A percentile compares a stretch with the other conserved stretches of the same genome.
Conservation (phyloP, 2,329 filamentous ascomycete genomes). For the Endoconidiophora laricicola region DNA sequence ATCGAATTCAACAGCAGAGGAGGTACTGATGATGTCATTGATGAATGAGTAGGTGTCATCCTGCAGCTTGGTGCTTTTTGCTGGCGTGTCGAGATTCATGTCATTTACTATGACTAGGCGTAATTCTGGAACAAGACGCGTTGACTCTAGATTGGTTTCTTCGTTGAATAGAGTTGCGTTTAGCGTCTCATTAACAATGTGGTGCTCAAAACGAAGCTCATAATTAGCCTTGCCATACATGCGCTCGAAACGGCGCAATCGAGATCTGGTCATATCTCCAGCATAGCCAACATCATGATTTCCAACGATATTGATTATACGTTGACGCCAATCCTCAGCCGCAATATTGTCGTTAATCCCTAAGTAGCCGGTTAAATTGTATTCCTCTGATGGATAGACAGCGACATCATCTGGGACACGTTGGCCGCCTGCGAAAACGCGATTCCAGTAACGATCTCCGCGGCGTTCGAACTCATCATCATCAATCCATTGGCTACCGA, state of each 20-base stretch:
- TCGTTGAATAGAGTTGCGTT: conserved; percentile 27
- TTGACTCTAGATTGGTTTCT: conserved; percentile 28
- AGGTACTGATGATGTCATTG: conserved; percentile 48
- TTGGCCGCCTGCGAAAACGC: conserved; percentile 54
- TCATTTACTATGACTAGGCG: conserved; percentile 78
- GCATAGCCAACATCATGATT: conserved; percentile 97
- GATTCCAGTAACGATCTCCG: conserved; percentile 60
- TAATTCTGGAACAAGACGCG: conserved; percentile 46
- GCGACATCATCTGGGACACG: conserved; percentile 43
- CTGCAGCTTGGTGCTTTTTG: conserved; percentile 48
- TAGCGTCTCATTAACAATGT: conserved; percentile 24
- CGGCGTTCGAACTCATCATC: conserved; percentile 68
- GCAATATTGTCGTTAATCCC: conserved; percentile 19
- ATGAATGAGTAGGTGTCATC: conserved; percentile 63
- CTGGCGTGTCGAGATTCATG: conserved; percentile 84
- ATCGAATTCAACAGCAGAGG: conserved; percentile 40
- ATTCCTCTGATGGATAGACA: conserved; percentile 29
- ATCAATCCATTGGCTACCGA: conserved; percentile 90
- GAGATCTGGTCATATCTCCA: conserved; percentile 64
- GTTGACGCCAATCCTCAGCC: conserved; percentile 45
- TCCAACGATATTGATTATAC: conserved; percentile 77
- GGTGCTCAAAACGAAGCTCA: conserved; percentile 58
- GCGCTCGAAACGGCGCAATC: conserved; percentile 65
- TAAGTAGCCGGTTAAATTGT: conserved; percentile 33
- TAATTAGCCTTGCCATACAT: conserved; percentile 83